These are phyloP conservation scores for Didymella keratinophila DNA, from an alignment of 2,329 filamentous ascomycete genomes.

Conservation along the genomic window DNA sequence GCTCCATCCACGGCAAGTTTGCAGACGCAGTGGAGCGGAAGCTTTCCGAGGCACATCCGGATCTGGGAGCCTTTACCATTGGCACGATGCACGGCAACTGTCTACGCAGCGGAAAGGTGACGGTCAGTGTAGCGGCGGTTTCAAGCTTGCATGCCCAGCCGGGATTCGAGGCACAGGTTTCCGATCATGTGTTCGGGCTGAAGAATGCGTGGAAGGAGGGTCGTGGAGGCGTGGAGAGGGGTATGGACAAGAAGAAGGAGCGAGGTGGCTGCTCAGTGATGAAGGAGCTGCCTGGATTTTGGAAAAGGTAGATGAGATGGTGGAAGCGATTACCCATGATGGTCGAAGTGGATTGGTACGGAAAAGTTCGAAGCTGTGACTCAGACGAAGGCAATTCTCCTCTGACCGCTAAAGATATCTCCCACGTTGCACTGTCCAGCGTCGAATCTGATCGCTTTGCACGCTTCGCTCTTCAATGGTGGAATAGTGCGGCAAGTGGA, in stretches of 20 bases:
- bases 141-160: constrained; percentile 77
- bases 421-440: no score
- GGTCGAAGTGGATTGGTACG: no score
- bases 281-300: constrained; percentile 70
- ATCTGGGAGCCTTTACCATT: constrained; percentile 79
- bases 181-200: constrained; percentile 80
- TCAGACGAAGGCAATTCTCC: no score
- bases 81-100: constrained; percentile 74
- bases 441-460: no score
- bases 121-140: constrained; percentile 76
- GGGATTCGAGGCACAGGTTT: constrained; percentile 81
- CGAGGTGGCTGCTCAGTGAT: constrained; percentile 67
- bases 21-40: constrained; percentile 68
- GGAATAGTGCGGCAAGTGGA: no score
- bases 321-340: no score
- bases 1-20: background rate
- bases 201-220: constrained; percentile 76
- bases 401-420: no score
- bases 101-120: constrained; percentile 68
- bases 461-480: no score
- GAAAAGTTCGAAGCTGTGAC: no score
- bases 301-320: constrained; percentile 59
- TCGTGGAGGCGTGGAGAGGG: constrained; percentile 55
- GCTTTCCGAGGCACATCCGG: constrained; percentile 75
- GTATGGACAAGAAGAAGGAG: constrained; percentile 59